phyloP scores from a whole-genome alignment of 306 rosid genomes.

The Quercus alba region DNA sequence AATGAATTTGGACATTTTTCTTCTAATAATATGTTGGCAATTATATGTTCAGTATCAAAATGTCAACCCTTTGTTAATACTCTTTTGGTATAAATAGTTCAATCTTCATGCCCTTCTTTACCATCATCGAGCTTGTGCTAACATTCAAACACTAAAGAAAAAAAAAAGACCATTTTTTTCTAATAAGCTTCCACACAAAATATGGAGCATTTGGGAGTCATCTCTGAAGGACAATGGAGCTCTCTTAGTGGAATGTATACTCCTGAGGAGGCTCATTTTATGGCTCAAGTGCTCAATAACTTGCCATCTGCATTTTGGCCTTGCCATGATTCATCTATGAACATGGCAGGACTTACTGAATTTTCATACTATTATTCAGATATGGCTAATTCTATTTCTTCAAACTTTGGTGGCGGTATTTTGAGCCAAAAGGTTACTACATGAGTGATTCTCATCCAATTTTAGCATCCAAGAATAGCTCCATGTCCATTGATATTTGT shows the following conservation, averaged over 20 bases:
- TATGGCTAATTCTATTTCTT: conserved; percentile 14
- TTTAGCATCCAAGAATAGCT: conserved; percentile 29
- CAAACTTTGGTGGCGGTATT: conserved; percentile 8
- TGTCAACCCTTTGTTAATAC: background rate
- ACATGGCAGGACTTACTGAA: conserved; percentile 25
- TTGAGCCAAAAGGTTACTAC: conserved; percentile 15
- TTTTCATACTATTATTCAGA: conserved; percentile 35
- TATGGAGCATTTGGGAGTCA: conserved; percentile 40
- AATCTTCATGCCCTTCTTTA: background rate
- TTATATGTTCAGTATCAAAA: background rate
- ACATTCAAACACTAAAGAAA: background rate
- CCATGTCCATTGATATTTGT: conserved; percentile 22
- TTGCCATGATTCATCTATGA: conserved; percentile 30
- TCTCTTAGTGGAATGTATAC: conserved; percentile 29
- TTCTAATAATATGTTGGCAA: background rate
- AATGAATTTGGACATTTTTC: background rate
- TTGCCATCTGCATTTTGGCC: conserved; percentile 53
- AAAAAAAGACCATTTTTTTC: background rate
- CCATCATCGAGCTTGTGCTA: background rate
- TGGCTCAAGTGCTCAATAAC: conserved; percentile 32
- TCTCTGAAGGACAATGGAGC: conserved; percentile 37
- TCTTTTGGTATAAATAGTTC: background rate
- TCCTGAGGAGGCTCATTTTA: conserved; percentile 39
- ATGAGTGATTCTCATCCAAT: conserved; percentile 21
- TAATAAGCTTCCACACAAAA: background rate